A percentile compares a stretch with the other conserved stretches of the same genome.
Conservation (phyloP, 768 basidiomycete species). For the Russula earlei region DNA sequence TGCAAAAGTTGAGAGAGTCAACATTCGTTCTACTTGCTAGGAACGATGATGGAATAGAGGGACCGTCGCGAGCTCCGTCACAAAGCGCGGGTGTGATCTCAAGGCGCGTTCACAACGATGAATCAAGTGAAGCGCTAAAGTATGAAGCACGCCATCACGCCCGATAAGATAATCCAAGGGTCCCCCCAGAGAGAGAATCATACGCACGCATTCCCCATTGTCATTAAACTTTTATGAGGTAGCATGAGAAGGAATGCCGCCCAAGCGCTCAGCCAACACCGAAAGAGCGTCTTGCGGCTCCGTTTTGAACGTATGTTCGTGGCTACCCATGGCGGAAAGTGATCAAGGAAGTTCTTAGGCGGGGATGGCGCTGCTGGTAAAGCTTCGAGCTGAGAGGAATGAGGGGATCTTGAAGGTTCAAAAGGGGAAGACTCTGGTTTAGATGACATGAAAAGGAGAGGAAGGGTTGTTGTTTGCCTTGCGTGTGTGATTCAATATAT, state of each 20-base stretch:
- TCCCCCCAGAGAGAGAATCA: not conserved
- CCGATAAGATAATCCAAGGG: not conserved
- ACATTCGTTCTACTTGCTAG: not conserved
- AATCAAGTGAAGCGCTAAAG: too few relatives aligned
- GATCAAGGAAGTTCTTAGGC: constrained; percentile 18
- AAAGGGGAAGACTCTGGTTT: not conserved
- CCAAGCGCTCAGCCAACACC: constrained; percentile 37
- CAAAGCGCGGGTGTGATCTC: too few relatives aligned
- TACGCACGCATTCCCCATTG: constrained; percentile 35
- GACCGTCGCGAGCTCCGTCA: not conserved
- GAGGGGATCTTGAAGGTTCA: not conserved
- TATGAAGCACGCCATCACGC: too few relatives aligned
- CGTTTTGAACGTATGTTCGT: constrained; percentile 29
- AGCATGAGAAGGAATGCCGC: constrained; percentile 32
- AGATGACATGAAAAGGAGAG: constrained; percentile 3
- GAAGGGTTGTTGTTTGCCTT: not conserved
- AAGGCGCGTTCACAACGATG: too few relatives aligned
- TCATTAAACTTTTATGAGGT: constrained; percentile 30
- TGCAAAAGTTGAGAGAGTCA: constrained; percentile 14
- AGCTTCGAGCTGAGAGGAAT: not conserved
- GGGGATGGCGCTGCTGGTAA: not conserved
- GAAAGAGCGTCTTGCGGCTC: constrained; percentile 31
- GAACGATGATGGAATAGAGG: not conserved
- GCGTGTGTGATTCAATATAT: not conserved
- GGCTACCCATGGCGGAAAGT: constrained; percentile 33